Evolutionary conservation across 225 moss, liverwort and hornwort genomes (phyloP), one percentile per base, ranked within the genome.

Genomic region (Marchantia polymorpha): DNA sequence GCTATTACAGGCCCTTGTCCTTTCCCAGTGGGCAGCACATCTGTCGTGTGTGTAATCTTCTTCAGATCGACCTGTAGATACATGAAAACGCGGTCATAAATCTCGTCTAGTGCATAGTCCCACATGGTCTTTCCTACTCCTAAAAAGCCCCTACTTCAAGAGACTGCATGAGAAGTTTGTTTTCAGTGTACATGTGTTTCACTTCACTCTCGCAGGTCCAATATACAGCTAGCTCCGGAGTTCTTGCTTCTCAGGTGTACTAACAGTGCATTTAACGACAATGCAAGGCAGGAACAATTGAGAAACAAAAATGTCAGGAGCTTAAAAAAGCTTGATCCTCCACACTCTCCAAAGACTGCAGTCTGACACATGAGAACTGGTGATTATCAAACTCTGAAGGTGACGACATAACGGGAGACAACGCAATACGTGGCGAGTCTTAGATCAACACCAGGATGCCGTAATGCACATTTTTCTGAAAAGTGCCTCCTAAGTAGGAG

Each of bases 11-110:
- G 23, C 22, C 15, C 52, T 52, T 72, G 72, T n/a, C 9, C 51
- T 72, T 72, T 52, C 51, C 47, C 72, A 52, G 51, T 51, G 8
- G 16, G 52, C 72, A 10, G 72, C 23, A 52, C 23, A 51, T 52
- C 52, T 22, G 51, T 51, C 52, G 4, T 51, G n/a, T 13, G 19
- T n/a, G 72, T 20, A 48, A 3, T 72, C 52, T 46, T 52, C 72
- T 72, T 72, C 72, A 25, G 0, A 7, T 72, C 72, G 23, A 7
- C 72, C 72, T 72, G 72, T 46, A 72, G 9, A 72, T 52, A 39
- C 15, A 52, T 48, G 13, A 64, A 20, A 17, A 19, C 17, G 9
- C 15, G 17, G 56, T 56, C 19, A 56, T 56, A 56, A 56, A 56
- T 19, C 19, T 13, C 14, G 56, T 56, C 13, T 12, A 13, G 56